Base-by-base conservation (phyloP, 176 grass and related monocot species). In the Pontederia crassipes region DNA sequence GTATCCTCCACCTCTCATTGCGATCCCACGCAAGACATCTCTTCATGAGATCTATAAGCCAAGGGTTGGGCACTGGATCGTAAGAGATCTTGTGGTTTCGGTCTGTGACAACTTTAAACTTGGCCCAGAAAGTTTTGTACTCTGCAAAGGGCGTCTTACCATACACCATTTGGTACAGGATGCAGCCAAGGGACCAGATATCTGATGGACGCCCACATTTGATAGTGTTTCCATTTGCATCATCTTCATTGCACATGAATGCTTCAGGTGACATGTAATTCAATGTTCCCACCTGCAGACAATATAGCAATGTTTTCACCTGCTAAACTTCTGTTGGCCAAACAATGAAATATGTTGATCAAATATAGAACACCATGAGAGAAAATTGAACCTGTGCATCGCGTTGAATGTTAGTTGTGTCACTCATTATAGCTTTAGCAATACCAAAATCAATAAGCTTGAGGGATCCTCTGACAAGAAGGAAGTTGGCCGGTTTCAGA, bases 221-320 rank as follows among this genome's bases (percentile, higher is more conserved):
- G 47, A 97, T 81, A 50, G 81, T 46, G 46, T 84, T 80, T 17
- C 87, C 93, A 45, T 78, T 74, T 0, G 76, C 58, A 14, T 97
- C 93, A 11, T 85, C 65, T 28, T 97, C 93, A 28, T 92, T 81
- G 57, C 93, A 92, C 73, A 88, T 74, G 64, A 97, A 88, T 58
- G 93, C 87, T 78, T 97, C 93, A 18, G 84, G 93, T 17, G 93
- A 97, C 93, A 97, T 97, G 74, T 97, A 97, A 74, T 97, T 97
- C 18, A 97, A 71, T n/a, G 93, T 97, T 62, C 93, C 93, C 54
- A 91, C 88, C 93, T 92, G 82, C 57, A 57, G n/a, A 64, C 50
- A 64, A 64, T 61, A 59, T 11, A 45, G 10, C 14, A 35, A 9
- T 17, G 7, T 49, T 32, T 48, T 40, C 20, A 45, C 24, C 24